phyloP scores from a whole-genome alignment of 1,284 basidiomycete species.

The Gomphus bonarii region DNA sequence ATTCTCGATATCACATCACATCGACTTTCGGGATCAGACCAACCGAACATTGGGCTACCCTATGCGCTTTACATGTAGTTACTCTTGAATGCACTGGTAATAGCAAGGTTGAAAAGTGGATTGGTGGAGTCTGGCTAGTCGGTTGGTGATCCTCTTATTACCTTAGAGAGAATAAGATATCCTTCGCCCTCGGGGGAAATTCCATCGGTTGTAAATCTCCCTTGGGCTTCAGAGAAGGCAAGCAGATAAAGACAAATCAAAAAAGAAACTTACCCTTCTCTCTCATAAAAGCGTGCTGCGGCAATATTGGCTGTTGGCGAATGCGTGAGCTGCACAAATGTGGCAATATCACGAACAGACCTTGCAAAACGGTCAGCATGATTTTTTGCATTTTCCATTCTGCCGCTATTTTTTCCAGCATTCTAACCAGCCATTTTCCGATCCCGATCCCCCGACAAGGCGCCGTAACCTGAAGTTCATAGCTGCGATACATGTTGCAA shows the following conservation, averaged over 20 bases:
- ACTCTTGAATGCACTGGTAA: too few species aligned
- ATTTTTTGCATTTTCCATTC: constrained; percentile 51
- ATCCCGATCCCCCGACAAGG: constrained; percentile 39
- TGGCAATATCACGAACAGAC: constrained; percentile 24
- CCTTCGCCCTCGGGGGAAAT: constrained; percentile 35
- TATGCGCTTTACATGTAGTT: too few species aligned
- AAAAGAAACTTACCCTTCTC: constrained; percentile 35
- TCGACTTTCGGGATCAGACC: too few species aligned
- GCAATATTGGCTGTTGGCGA: constrained; percentile 36
- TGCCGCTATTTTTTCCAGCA: constrained; percentile 39
- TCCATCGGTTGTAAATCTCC: constrained; percentile 45
- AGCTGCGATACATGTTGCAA: constrained; percentile 31
- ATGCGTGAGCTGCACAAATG: background rate
- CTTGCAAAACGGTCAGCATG: constrained; percentile 63
- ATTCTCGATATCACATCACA: too few species aligned
- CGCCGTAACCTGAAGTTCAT: constrained; percentile 55
- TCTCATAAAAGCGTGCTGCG: constrained; percentile 46
- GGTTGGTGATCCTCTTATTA: constrained; percentile 9
- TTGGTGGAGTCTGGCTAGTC: background rate
- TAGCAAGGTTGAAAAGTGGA: too few species aligned
- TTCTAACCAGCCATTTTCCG: constrained; percentile 41
- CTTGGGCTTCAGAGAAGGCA: background rate
- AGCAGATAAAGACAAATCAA: background rate
- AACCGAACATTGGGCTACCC: too few species aligned
- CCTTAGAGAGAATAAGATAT: constrained; percentile 37